A percentile compares a stretch with the other conserved stretches of the same genome.
Evolutionary conservation across 2,329 filamentous ascomycete species (phyloP).

Genomic region (Monosporascus sp.): DNA sequence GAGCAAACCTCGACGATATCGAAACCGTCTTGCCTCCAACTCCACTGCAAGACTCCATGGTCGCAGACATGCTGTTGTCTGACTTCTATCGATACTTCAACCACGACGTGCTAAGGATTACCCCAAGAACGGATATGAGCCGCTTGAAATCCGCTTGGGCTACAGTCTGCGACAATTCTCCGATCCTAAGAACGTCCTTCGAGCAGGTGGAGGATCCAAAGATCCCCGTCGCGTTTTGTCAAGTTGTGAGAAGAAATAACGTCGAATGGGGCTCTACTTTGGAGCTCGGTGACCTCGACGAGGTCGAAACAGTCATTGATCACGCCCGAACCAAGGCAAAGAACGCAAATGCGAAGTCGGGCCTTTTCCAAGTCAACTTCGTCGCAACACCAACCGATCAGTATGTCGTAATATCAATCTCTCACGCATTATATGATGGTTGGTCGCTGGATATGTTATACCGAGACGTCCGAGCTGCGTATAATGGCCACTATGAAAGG

Average conservation of each 20-base stretch:
- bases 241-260: constrained; percentile 34
- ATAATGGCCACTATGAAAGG: constrained; percentile 36
- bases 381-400: constrained; percentile 23
- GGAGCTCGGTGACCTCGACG: constrained; percentile 22
- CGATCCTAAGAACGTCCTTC: constrained; percentile 74
- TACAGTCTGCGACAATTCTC: constrained; percentile 51
- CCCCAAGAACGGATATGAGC: constrained; percentile 44
- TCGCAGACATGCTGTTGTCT: constrained; percentile 74
- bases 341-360: constrained; percentile 25
- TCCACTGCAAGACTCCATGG: constrained; percentile 80
- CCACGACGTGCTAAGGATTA: constrained; percentile 66
- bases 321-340: constrained; percentile 32
- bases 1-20: constrained; percentile 33
- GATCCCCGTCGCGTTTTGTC: constrained; percentile 45
- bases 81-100: constrained; percentile 77
- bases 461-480: constrained; percentile 61
- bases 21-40: constrained; percentile 68
- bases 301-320: constrained; percentile 31
- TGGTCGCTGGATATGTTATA: constrained; percentile 76
- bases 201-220: constrained; percentile 56
- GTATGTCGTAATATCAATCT: constrained; percentile 62
- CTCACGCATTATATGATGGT: constrained; percentile 86
- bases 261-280: constrained; percentile 14
- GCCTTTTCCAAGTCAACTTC: constrained; percentile 46
- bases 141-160: constrained; percentile 58